Base-by-base conservation (phyloP, 148 eudicot genomes). In the Simmondsia chinensis region DNA sequence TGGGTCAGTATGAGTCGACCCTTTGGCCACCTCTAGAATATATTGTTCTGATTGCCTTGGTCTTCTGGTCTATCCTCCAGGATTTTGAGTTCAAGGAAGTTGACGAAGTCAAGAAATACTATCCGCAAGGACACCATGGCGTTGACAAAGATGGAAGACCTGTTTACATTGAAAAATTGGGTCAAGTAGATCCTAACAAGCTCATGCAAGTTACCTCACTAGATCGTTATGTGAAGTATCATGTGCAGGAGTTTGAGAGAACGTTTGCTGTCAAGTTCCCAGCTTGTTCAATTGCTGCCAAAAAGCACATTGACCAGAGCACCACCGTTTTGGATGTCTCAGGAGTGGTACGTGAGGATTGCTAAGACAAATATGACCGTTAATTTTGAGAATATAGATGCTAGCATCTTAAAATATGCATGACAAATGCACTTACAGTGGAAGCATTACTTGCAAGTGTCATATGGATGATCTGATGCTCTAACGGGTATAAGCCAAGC, bases 101-200 rank as follows among this genome's bases (percentile, higher is more conserved):
- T 37, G 72, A 77, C 15, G 83, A 80, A 59, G 96, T 88, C 7
- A 70, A 61, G 15, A 49, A 75, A 48, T 60, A 88, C 64, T 88
- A 88, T 49, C 96, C 96, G 25, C 96, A 88, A 49, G 96, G 96
- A 35, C 76, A 88, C 60, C 96, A 87, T 66, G 96, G 96, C 41
- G 75, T 83, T 31, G 96, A 88, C 54, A 88, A 83, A 65, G 86
- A 83, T 44, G 96, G 96, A 16, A 52, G 83, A 11, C 94, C 96
- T 3, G 83, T 88, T 43, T 88, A 88, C 52, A 77, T 88, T 11
- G 96, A 87, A 56, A 65, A 61, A 47, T 56, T 83, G 18, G 96
- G 96, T 20, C 69, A 64, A 59, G 86, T 88, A 37, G 96, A 88
- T 57, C 50, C 83, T 0, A 66, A 30, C 61, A 88, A 80, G 72